Conservation (phyloP, 2,329 filamentous ascomycete genomes). For the Simplicillium sp. region DNA sequence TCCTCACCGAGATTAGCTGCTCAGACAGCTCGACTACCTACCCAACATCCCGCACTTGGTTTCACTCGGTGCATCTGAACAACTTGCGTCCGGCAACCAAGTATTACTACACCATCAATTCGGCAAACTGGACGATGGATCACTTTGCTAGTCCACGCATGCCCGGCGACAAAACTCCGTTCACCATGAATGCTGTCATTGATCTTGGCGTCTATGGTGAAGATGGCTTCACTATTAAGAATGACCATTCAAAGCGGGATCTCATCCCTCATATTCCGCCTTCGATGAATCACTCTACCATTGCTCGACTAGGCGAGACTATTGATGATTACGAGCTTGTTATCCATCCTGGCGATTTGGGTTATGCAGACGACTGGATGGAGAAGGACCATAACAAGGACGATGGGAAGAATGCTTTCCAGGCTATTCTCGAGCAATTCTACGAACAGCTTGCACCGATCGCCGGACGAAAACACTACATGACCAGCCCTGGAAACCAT, state of each 20-base stretch:
- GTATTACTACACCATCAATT: too few species aligned
- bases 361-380: conserved; percentile 50
- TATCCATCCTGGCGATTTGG: conserved; percentile 45
- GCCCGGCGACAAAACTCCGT: conserved; percentile 44
- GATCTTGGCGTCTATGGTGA: conserved; percentile 37
- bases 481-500: conserved; percentile 39
- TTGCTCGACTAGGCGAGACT: conserved; percentile 38
- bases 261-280: conserved; percentile 38
- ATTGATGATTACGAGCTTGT: conserved; percentile 46
- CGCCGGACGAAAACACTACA: conserved; percentile 42
- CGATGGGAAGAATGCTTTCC: conserved; percentile 40
- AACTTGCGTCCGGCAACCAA: too few species aligned
- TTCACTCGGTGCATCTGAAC: too few species aligned
- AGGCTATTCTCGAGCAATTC: conserved; percentile 47
- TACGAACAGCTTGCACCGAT: conserved; percentile 32
- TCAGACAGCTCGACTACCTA: too few species aligned
- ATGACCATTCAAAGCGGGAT: conserved; percentile 34
- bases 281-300: conserved; percentile 49
- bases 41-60: too few species aligned
- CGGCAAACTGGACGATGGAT: too few species aligned
- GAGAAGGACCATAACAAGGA: conserved; percentile 33
- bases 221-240: conserved; percentile 19
- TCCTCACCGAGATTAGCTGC: too few species aligned
- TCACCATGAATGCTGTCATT: conserved; percentile 40
- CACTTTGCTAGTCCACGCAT: conserved; percentile 7